A percentile compares a stretch with the other conserved stretches of the same genome.
These are phyloP conservation scores for Westerdykella sp. DNA, from an alignment of 2,329 filamentous ascomycete genomes.

Conservation along the genomic window DNA sequence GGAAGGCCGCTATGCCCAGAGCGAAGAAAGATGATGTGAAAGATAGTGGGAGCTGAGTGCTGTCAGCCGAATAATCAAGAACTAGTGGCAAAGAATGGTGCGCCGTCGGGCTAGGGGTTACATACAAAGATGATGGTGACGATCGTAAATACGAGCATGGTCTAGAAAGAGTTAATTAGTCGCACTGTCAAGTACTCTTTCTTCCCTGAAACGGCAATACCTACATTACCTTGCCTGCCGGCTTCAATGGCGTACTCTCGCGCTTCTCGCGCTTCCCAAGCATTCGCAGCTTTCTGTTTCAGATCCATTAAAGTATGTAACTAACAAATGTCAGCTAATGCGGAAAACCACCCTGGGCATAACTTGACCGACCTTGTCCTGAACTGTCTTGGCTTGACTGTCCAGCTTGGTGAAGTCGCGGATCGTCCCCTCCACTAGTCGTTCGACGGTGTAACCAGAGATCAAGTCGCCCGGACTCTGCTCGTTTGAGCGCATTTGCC, in stretches of 20 bases:
- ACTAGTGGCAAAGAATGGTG: too few relatives aligned
- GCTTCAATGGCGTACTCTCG: constrained; percentile 7
- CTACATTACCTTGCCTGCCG: constrained; percentile 7
- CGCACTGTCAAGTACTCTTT: too few relatives aligned
- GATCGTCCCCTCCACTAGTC: too few relatives aligned
- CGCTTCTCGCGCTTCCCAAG: constrained; percentile 10
- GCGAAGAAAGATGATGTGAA: constrained; percentile 13
- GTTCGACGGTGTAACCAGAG: too few relatives aligned
- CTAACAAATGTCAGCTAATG: background rate
- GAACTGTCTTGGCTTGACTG: too few relatives aligned
- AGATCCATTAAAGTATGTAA: constrained; percentile 13
- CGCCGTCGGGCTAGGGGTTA: too few relatives aligned
- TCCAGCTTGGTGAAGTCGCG: too few relatives aligned
- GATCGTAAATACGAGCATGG: constrained; percentile 9
- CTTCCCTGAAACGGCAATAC: background rate
- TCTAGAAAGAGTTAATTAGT: background rate
- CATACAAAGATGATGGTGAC: constrained; percentile 9
- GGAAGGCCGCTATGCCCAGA: constrained; percentile 7
- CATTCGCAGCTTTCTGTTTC: constrained; percentile 13
- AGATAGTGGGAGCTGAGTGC: constrained; percentile 5
- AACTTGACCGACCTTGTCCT: too few relatives aligned
- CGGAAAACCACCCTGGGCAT: too few relatives aligned
- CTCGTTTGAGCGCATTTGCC: too few relatives aligned
- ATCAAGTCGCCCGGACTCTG: too few relatives aligned
- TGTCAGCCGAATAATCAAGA: too few relatives aligned